These are phyloP conservation scores for Hymenoscyphus occultus DNA, from an alignment of 2,329 filamentous ascomycete genomes.

Conservation along the genomic window DNA sequence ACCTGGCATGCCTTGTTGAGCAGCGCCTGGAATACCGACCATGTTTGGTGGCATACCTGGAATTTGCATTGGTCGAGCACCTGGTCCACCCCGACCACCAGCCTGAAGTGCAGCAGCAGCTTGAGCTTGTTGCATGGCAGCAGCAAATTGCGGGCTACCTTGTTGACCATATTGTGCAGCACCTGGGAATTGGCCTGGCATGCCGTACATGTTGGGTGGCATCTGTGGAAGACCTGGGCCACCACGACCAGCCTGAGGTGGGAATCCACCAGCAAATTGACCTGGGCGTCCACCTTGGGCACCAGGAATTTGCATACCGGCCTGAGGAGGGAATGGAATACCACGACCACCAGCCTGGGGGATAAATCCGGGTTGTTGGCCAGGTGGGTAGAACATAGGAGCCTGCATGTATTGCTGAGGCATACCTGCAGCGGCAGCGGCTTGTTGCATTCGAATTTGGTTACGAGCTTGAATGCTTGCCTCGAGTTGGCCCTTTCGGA, in stretches of 20 bases:
- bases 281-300: conserved; percentile 79
- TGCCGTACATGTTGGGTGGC: conserved; percentile 79
- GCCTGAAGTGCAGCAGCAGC: conserved; percentile 51
- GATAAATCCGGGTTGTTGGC: conserved; percentile 70
- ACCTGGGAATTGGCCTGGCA: conserved; percentile 77
- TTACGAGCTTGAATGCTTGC: conserved; percentile 99
- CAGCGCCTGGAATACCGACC: conserved; percentile 51
- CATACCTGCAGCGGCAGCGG: conserved; percentile 85
- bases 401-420: conserved; percentile 84
- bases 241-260: conserved; percentile 81
- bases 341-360: conserved; percentile 59
- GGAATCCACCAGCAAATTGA: conserved; percentile 79
- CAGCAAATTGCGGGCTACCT: conserved; percentile 74
- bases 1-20: conserved; percentile 52
- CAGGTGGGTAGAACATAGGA: conserved; percentile 87
- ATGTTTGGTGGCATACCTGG: conserved; percentile 73
- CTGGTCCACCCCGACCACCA: conserved; percentile 38
- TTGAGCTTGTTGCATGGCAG: conserved; percentile 77
- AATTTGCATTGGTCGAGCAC: conserved; percentile 60
- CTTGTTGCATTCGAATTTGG: conserved; percentile 97
- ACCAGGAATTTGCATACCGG: conserved; percentile 63
- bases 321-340: conserved; percentile 62
- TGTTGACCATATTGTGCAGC: conserved; percentile 76
- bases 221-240: conserved; percentile 80
- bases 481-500: conserved; percentile 98